These are phyloP conservation scores for Annulohypoxylon truncatum DNA, from an alignment of 2,329 filamentous ascomycete species.

Conservation along the genomic window DNA sequence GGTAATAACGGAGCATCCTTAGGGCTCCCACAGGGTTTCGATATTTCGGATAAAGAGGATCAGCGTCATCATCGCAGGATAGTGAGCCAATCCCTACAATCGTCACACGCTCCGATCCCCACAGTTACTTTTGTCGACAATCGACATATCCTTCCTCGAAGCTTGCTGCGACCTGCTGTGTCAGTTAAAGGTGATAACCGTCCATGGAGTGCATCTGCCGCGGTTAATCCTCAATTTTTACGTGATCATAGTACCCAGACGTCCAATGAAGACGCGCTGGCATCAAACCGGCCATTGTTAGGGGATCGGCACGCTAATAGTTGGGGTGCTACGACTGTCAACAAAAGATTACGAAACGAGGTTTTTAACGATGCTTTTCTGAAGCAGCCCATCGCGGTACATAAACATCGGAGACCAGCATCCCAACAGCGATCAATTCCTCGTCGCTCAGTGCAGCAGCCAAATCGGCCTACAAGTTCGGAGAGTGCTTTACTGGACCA, in stretches of 20 bases:
- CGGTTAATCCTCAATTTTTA: slow-evolving; percentile 42
- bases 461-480: slow-evolving; percentile 59
- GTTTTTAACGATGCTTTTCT: slow-evolving; percentile 93
- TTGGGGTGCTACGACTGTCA: slow-evolving; percentile 94
- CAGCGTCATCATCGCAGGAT: slow-evolving; percentile 56
- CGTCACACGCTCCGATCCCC: slow-evolving; percentile 73
- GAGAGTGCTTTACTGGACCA: slow-evolving; percentile 46
- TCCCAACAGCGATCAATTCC: slow-evolving; percentile 73
- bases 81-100: slow-evolving; percentile 80
- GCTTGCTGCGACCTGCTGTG: slow-evolving; percentile 75
- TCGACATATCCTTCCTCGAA: slow-evolving; percentile 88
- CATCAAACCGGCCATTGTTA: slow-evolving; percentile 55
- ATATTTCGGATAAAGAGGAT: slow-evolving; percentile 41
- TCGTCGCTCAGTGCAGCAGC: slow-evolving; percentile 58
- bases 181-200: slow-evolving; percentile 51
- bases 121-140: slow-evolving; percentile 96
- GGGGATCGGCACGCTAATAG: slow-evolving; percentile 70
- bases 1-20: slow-evolving; percentile 35
- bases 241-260: slow-evolving; percentile 33
- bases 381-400: slow-evolving; percentile 83
- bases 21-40: slow-evolving; percentile 23
- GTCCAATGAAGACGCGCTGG: slow-evolving; percentile 24
- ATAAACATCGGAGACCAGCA: slow-evolving; percentile 76
- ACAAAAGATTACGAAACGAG: slow-evolving; percentile 86
- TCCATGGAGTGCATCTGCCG: slow-evolving; percentile 53